Evolutionary conservation across 129 eudicot species (phyloP).

Genomic region (Mikania micrantha): DNA sequence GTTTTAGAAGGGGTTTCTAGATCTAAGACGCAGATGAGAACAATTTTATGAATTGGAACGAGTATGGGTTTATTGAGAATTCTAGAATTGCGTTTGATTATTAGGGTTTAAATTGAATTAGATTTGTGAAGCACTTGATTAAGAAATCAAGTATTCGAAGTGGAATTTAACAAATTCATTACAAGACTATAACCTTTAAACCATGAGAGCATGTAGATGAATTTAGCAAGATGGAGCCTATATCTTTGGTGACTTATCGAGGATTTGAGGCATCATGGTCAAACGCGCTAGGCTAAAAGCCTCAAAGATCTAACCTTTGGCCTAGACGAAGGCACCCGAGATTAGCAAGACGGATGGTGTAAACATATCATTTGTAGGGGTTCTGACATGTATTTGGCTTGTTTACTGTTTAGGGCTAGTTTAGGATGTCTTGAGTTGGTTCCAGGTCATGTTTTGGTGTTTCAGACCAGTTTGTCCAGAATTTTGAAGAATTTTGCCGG

Average conservation of each 20-base stretch:
- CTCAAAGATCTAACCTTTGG: no score
- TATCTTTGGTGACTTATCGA: background rate
- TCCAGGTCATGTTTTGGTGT: no score
- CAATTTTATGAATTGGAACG: background rate
- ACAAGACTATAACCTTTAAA: background rate
- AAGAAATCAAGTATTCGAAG: background rate
- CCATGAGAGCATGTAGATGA: background rate
- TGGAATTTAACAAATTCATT: background rate
- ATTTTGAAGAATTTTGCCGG: no score
- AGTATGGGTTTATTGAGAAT: background rate
- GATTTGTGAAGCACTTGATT: background rate
- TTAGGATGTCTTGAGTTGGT: no score
- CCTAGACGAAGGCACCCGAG: no score
- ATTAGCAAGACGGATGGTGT: no score
- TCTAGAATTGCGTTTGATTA: background rate
- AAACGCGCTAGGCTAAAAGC: no score
- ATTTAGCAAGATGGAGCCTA: background rate
- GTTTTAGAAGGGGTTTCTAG: background rate
- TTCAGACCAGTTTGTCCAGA: no score
- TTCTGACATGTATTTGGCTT: no score
- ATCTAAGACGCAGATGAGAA: conserved; percentile 2
- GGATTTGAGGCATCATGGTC: no score
- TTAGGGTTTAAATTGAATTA: background rate
- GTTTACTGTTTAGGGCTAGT: no score
- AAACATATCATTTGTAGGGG: no score